phyloP scores from a whole-genome alignment of 176 grass and related monocot species.

The Oryza longistaminata region DNA sequence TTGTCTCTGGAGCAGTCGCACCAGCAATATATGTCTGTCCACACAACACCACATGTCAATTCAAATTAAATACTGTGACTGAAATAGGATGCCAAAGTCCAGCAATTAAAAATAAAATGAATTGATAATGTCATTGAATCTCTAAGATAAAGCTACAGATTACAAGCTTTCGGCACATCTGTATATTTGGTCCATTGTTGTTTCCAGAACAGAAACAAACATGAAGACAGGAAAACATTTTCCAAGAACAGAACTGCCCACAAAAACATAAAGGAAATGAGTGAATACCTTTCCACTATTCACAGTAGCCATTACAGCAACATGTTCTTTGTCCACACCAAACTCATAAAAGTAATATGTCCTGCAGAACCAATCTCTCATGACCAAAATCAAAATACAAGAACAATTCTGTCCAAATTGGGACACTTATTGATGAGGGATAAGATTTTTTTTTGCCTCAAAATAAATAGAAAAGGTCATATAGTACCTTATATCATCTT shows the following conservation, averaged over 20 bases:
- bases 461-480: constrained; percentile 27
- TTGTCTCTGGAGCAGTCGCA: constrained; percentile 71
- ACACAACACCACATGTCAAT: constrained; percentile 29
- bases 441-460: not conserved
- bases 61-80: not conserved
- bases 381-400: constrained; percentile 30
- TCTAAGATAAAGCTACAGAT: constrained; percentile 2
- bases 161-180: not conserved
- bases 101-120: not conserved
- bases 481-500: constrained; percentile 76
- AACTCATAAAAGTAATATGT: constrained; percentile 98
- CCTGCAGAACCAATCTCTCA: constrained; percentile 42
- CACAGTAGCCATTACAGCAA: constrained; percentile 74
- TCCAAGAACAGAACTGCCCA: constrained; percentile 4
- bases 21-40: constrained; percentile 78
- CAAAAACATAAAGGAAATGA: constrained; percentile 14
- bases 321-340: constrained; percentile 66
- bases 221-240: constrained; percentile 6
- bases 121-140: constrained; percentile 1
- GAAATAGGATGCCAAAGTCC: constrained; percentile 12
- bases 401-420: not conserved
- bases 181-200: not conserved
- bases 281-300: constrained; percentile 81
- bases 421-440: not conserved
- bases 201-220: not conserved